A percentile compares a stretch with the other conserved stretches of the same genome.
Conservation (phyloP, 495 filamentous ascomycete genomes). For the Pseudomonodictys pantanalensis region DNA sequence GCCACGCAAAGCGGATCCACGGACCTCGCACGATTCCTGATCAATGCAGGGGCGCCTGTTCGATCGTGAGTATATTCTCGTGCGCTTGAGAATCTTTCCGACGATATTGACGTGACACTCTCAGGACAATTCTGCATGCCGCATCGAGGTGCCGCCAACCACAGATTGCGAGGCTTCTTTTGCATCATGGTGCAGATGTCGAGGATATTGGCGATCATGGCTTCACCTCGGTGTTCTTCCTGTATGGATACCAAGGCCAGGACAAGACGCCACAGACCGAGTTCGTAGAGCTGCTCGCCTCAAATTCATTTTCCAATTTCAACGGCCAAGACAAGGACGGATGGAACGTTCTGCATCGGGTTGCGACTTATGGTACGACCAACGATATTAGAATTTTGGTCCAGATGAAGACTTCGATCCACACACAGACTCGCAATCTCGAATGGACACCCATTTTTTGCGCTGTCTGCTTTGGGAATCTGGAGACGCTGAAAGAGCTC, state of each 20-base stretch:
- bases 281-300: background rate
- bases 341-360: background rate
- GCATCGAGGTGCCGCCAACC: background rate
- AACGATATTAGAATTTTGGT: background rate
- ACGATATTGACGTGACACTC: background rate
- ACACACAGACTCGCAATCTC: background rate
- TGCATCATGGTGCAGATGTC: background rate
- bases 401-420: background rate
- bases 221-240: background rate
- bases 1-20: background rate
- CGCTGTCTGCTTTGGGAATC: background rate
- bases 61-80: background rate
- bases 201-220: background rate
- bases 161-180: background rate
- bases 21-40: background rate
- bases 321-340: background rate
- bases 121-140: background rate
- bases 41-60: background rate
- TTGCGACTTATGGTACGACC: background rate
- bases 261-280: background rate
- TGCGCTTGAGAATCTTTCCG: background rate
- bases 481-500: background rate
- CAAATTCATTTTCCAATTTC: background rate
- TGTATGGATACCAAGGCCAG: background rate
- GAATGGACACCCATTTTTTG: background rate